A percentile compares a stretch with the other conserved stretches of the same genome.
These are phyloP conservation scores for Penicillium taxi DNA, from an alignment of 495 filamentous ascomycete genomes.

Conservation along the genomic window DNA sequence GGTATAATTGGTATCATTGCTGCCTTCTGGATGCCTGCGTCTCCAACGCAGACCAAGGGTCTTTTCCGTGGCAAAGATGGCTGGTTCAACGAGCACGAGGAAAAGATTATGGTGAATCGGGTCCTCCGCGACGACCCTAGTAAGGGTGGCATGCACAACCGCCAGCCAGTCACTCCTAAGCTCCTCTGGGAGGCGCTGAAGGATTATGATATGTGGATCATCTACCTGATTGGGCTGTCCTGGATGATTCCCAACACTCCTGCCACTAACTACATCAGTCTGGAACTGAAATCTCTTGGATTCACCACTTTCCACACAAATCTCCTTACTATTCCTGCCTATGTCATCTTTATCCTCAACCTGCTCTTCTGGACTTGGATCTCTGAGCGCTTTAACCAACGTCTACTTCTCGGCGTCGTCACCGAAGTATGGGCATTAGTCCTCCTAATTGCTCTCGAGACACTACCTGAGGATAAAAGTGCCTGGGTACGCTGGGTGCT, in stretches of 20 bases:
- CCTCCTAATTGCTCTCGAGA: slow-evolving; percentile 44
- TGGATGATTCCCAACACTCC: slow-evolving; percentile 44
- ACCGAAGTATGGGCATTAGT: slow-evolving; percentile 50
- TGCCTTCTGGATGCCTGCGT: slow-evolving; percentile 61
- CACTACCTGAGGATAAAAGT: slow-evolving; percentile 26
- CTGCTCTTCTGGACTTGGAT: slow-evolving; percentile 44
- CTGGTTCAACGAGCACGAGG: slow-evolving; percentile 52
- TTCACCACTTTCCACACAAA: slow-evolving; percentile 60
- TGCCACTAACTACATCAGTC: slow-evolving; percentile 45
- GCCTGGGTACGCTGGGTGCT: slow-evolving; percentile 48
- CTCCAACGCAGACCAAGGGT: slow-evolving; percentile 61
- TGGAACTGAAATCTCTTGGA: slow-evolving; percentile 49
- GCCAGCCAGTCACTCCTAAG: slow-evolving; percentile 38
- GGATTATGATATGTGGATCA: slow-evolving; percentile 47
- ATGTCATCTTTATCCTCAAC: slow-evolving; percentile 40
- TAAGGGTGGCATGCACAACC: slow-evolving; percentile 61
- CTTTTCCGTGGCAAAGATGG: slow-evolving; percentile 62
- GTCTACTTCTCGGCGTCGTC: slow-evolving; percentile 43
- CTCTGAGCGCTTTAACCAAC: slow-evolving; percentile 46
- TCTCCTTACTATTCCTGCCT: slow-evolving; percentile 58
- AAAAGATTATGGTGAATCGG: slow-evolving; percentile 64
- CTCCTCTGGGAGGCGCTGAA: slow-evolving; percentile 41
- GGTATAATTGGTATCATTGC: slow-evolving; percentile 56
- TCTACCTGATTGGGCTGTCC: slow-evolving; percentile 46
- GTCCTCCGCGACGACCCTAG: slow-evolving; percentile 64